phyloP scores from a whole-genome alignment of 1,139 yeast genomes.

The Candida neerlandica region DNA sequence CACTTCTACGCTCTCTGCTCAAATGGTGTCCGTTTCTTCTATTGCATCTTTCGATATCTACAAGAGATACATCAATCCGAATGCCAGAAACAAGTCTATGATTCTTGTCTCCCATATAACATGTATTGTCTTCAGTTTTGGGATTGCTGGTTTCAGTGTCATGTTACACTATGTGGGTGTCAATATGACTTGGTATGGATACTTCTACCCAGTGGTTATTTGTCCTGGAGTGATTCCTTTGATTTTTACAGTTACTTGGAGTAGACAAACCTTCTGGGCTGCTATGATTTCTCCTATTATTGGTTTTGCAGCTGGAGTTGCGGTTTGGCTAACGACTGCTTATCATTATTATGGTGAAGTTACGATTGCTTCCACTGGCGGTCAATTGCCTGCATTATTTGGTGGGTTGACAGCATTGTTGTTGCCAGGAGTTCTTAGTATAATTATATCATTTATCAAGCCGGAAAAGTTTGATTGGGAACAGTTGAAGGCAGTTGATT shows the following conservation, averaged over 20 bases:
- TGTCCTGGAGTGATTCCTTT: slow-evolving; percentile 40
- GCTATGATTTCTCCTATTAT: slow-evolving; percentile 29
- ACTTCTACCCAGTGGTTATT: slow-evolving; percentile 35
- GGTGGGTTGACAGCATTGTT: slow-evolving; percentile 35
- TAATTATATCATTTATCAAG: slow-evolving; percentile 28
- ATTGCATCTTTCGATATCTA: slow-evolving; percentile 34
- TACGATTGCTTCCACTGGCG: slow-evolving; percentile 25
- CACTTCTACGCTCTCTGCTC: slow-evolving; percentile 35
- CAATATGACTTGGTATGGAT: slow-evolving; percentile 38
- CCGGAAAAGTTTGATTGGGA: slow-evolving; percentile 38
- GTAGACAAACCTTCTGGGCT: slow-evolving; percentile 30
- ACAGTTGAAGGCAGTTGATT: slow-evolving; percentile 24
- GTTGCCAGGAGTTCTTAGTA: slow-evolving; percentile 30
- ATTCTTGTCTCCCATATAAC: slow-evolving; percentile 30
- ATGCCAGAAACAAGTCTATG: slow-evolving; percentile 29
- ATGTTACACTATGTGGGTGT: slow-evolving; percentile 36
- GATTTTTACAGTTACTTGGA: slow-evolving; percentile 36
- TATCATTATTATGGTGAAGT: slow-evolving; percentile 27
- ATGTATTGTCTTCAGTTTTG: slow-evolving; percentile 31
- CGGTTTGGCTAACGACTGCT: slow-evolving; percentile 30
- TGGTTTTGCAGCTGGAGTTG: slow-evolving; percentile 26
- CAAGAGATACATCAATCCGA: slow-evolving; percentile 29
- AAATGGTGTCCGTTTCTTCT: slow-evolving; percentile 33
- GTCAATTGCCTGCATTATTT: slow-evolving; percentile 36
- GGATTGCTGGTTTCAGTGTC: slow-evolving; percentile 31